Percentiles rank a stretch among this genome's conserved stretches.
Conservation (phyloP, 192 early-diverging fungal genomes). For the Helicostylum pulchrum region DNA sequence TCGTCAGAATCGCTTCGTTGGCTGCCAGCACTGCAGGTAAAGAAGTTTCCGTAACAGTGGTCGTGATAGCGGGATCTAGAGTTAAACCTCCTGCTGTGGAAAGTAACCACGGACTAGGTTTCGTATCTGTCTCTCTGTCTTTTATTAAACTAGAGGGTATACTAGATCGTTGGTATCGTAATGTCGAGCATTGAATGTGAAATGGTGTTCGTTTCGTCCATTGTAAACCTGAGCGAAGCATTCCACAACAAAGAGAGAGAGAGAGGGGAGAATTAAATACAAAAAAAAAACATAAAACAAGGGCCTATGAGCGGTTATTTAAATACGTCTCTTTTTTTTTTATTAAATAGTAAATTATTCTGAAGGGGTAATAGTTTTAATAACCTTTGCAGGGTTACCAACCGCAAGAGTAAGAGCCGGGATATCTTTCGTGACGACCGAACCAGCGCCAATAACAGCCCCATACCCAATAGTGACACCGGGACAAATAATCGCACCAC, state of each 20-base stretch:
- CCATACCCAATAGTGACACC: constrained; percentile 89
- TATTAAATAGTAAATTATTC: background rate
- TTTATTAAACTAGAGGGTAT: too few species aligned
- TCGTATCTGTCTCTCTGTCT: too few species aligned
- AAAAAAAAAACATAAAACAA: too few species aligned
- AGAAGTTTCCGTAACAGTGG: background rate
- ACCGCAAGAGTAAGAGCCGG: constrained; percentile 71
- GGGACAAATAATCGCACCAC: constrained; percentile 70
- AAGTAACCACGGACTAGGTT: too few species aligned
- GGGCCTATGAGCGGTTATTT: too few species aligned
- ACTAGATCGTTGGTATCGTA: too few species aligned
- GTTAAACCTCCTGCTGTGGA: too few species aligned
- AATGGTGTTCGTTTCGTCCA: too few species aligned
- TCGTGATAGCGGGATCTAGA: background rate
- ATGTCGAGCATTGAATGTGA: too few species aligned
- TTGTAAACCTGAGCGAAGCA: too few species aligned
- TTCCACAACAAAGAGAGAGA: too few species aligned
- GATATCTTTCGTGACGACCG: constrained; percentile 89
- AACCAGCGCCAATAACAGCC: constrained; percentile 70
- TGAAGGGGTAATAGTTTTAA: constrained; percentile 37
- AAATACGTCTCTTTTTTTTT: background rate
- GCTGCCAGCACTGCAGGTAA: constrained; percentile 33
- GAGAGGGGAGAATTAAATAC: too few species aligned
- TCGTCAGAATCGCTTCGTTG: constrained; percentile 43
- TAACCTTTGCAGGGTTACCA: constrained; percentile 83